Evolutionary conservation across 2,329 filamentous ascomycete species (phyloP).

Genomic region (Botrytis porri): DNA sequence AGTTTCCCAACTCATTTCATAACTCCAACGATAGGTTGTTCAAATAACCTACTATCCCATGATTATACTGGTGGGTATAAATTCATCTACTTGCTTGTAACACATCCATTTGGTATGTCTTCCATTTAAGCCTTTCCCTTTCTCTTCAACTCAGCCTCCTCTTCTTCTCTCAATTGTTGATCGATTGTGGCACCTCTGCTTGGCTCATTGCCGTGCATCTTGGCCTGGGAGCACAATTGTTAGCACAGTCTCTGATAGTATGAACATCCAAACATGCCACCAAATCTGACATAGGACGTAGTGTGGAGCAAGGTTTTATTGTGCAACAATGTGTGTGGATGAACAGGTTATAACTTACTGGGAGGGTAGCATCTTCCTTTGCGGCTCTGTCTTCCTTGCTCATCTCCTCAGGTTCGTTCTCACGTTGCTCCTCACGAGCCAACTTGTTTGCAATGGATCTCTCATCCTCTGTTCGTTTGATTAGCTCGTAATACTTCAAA

Average conservation of each 20-base stretch:
- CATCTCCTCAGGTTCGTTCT: slow-evolving; percentile 46
- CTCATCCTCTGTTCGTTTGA: slow-evolving; percentile 57
- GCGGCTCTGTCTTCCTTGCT: slow-evolving; percentile 30
- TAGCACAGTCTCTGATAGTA: not conserved
- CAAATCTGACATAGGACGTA: not conserved
- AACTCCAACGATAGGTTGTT: not conserved
- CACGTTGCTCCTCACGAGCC: slow-evolving; percentile 53
- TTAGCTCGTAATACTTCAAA: slow-evolving; percentile 13
- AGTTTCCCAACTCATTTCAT: not conserved
- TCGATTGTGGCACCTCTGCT: slow-evolving; percentile 71
- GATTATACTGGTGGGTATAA: not conserved
- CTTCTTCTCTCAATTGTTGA: slow-evolving; percentile 64
- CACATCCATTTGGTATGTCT: not conserved
- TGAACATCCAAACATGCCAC: not conserved
- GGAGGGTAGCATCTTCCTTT: slow-evolving; percentile 54
- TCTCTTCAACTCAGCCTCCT: slow-evolving; percentile 64
- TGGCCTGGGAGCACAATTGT: slow-evolving; percentile 46
- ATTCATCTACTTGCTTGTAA: slow-evolving; percentile 5
- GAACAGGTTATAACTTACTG: slow-evolving; percentile 42
- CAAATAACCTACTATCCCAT: slow-evolving; percentile 2
- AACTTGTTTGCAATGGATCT: slow-evolving; percentile 70
- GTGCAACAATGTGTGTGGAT: not conserved
- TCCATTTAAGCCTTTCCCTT: slow-evolving; percentile 44
- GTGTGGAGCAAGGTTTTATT: not conserved
- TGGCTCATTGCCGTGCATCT: slow-evolving; percentile 68